phyloP scores from a whole-genome alignment of 2,329 filamentous ascomycete species.

The Phialocephala subalpina region DNA sequence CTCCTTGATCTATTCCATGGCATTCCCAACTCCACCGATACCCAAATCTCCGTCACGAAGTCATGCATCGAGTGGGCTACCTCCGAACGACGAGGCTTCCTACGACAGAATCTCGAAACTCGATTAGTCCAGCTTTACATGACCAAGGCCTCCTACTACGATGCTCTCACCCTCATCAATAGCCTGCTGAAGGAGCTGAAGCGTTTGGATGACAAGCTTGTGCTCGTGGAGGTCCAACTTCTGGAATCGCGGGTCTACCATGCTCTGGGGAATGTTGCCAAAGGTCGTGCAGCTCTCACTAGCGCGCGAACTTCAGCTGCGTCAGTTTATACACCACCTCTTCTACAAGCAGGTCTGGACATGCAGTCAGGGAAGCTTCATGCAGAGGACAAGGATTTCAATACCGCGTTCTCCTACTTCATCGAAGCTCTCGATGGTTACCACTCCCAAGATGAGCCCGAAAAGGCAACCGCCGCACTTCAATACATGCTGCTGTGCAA shows the following conservation, averaged over 20 bases:
- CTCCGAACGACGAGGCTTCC: slow-evolving; percentile 91
- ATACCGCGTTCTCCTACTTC: slow-evolving; percentile 98
- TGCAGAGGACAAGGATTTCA: slow-evolving; percentile 98
- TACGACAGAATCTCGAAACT: slow-evolving; percentile 97
- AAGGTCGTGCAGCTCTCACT: slow-evolving; percentile 93
- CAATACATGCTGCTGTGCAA: slow-evolving; percentile 99
- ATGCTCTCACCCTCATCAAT: slow-evolving; percentile 96
- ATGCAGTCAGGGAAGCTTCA: slow-evolving; percentile 99
- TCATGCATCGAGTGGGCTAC: slow-evolving; percentile 99
- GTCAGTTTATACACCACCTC: slow-evolving; percentile 94
- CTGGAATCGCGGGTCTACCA: slow-evolving; percentile 98
- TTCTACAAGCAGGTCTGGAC: slow-evolving; percentile 94
- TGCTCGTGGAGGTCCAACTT: slow-evolving; percentile 96
- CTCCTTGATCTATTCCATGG: slow-evolving; percentile 93
- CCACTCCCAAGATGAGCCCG: slow-evolving; percentile 86
- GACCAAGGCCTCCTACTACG: slow-evolving; percentile 97
- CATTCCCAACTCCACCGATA: slow-evolving; percentile 94
- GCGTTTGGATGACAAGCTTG: slow-evolving; percentile 97
- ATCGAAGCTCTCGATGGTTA: slow-evolving; percentile 99
- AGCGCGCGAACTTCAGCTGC: slow-evolving; percentile 94
- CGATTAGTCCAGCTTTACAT: slow-evolving; percentile 94
- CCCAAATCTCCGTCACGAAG: slow-evolving; percentile 93
- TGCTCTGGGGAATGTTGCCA: slow-evolving; percentile 93
- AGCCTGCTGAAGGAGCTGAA: slow-evolving; percentile 95
- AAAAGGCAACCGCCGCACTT: slow-evolving; percentile 92